Evolutionary conservation across 208 protist species (phyloP).

Genomic region (Acanthamoeba rhysodes): DNA sequence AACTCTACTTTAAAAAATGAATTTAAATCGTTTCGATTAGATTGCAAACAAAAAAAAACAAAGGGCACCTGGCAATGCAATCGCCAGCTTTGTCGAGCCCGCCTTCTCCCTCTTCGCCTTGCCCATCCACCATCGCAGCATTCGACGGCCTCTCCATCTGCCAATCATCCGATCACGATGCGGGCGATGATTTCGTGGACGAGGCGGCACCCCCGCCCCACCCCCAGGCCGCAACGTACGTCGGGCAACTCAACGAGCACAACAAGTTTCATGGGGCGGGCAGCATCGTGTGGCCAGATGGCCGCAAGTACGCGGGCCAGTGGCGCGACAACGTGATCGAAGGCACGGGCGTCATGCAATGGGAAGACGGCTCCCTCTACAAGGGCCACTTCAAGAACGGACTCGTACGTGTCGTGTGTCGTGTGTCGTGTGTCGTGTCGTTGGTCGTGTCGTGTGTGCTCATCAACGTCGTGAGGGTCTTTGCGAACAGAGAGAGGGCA

Average conservation of each 20-base stretch:
- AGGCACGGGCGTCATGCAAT: constrained; percentile 59
- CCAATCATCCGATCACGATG: background rate
- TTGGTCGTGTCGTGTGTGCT: too few relatives aligned
- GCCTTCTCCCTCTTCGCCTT: background rate
- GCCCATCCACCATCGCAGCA: background rate
- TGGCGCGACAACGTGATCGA: constrained; percentile 58
- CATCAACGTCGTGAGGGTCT: background rate
- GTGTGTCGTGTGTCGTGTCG: background rate
- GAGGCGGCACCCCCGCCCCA: background rate
- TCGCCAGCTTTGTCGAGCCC: background rate
- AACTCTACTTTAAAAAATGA: too few relatives aligned
- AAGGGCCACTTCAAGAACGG: constrained; percentile 36
- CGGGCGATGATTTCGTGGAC: background rate
- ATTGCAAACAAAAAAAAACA: too few relatives aligned
- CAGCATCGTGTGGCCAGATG: constrained; percentile 54
- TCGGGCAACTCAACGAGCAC: constrained; percentile 55
- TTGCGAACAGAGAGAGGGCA: background rate
- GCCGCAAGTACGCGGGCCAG: constrained; percentile 52
- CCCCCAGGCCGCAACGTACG: background rate
- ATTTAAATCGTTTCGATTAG: too few relatives aligned
- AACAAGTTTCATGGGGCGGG: constrained; percentile 67
- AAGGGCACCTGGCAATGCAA: too few relatives aligned
- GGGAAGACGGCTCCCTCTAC: constrained; percentile 48
- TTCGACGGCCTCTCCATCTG: background rate
- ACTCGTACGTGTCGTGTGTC: background rate